A percentile compares a stretch with the other conserved stretches of the same genome.
phyloP scores from a whole-genome alignment of 352 stramenopile genomes.

The Plasmopara muralis region DNA sequence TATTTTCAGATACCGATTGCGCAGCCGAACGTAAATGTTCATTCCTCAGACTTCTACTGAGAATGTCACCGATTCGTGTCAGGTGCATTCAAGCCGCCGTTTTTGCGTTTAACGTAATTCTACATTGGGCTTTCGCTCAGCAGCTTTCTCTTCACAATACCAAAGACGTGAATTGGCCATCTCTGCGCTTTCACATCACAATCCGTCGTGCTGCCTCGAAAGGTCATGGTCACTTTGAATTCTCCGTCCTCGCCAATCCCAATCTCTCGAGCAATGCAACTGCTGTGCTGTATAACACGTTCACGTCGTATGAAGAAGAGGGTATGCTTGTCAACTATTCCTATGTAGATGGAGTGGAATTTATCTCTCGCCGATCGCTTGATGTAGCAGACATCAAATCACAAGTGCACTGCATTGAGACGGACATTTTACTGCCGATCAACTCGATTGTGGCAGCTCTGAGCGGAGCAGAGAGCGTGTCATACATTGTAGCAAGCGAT shows the following conservation, averaged over 20 bases:
- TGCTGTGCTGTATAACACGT: slow-evolving; percentile 29
- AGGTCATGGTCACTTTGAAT: slow-evolving; percentile 24
- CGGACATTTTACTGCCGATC: slow-evolving; percentile 16
- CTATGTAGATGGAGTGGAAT: slow-evolving; percentile 20
- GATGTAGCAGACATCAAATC: slow-evolving; percentile 1
- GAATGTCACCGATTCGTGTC: no score
- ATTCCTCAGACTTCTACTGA: no score
- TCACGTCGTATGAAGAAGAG: slow-evolving; percentile 19
- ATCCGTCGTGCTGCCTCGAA: slow-evolving; percentile 26
- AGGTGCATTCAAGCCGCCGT: no score
- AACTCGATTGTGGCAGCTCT: slow-evolving; percentile 22
- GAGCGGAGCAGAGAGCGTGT: slow-evolving; percentile 12
- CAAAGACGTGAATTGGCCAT: slow-evolving; percentile 7
- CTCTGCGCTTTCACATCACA: slow-evolving; percentile 23
- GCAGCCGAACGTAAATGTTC: no score
- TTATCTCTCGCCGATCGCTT: slow-evolving; percentile 10
- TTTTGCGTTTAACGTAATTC: no score
- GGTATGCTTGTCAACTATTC: slow-evolving; percentile 21
- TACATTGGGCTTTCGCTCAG: no score
- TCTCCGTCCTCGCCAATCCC: slow-evolving; percentile 28
- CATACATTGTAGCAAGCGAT: slow-evolving; percentile 7
- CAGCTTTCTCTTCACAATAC: no score
- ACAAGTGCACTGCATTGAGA: slow-evolving; percentile 10
- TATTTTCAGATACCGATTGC: no score
- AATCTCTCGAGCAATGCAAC: slow-evolving; percentile 8